A percentile compares a stretch with the other conserved stretches of the same genome.
phyloP scores from a whole-genome alignment of 306 rosid species.

The Lablab purpureus region DNA sequence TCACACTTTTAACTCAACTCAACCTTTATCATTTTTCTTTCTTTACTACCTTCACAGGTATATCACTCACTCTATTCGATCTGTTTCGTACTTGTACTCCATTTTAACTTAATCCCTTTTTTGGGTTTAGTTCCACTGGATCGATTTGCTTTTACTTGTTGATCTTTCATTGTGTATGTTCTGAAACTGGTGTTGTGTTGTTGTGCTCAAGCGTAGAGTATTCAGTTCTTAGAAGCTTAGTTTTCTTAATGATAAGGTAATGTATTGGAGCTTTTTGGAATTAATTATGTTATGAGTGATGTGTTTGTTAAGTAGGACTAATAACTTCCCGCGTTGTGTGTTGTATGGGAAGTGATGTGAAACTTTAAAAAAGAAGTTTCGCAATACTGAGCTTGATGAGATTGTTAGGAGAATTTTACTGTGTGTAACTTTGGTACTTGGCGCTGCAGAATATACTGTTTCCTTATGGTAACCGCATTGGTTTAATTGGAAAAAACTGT shows the following conservation, averaged over 20 bases:
- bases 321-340: neutral
- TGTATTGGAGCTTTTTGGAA: neutral
- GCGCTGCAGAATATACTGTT: neutral
- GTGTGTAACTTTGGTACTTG: neutral
- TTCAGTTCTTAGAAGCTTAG: neutral
- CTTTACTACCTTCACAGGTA: neutral
- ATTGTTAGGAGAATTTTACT: neutral
- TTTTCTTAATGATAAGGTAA: neutral
- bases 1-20: neutral
- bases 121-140: neutral
- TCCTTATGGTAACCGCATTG: neutral
- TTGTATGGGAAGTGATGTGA: constrained; percentile 14
- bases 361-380: neutral
- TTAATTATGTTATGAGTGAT: constrained; percentile 4
- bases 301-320: neutral
- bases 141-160: neutral
- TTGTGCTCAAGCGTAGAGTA: neutral
- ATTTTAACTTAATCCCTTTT: neutral
- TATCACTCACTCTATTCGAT: constrained; percentile 2
- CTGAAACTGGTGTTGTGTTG: neutral
- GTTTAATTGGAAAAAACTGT: constrained; percentile 29
- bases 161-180: neutral
- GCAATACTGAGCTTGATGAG: constrained; percentile 8
- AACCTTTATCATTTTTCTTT: neutral
- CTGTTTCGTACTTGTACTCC: neutral